Evolutionary conservation across 2,329 filamentous ascomycete species (phyloP).

Genomic region (Diaporthe humulicola): DNA sequence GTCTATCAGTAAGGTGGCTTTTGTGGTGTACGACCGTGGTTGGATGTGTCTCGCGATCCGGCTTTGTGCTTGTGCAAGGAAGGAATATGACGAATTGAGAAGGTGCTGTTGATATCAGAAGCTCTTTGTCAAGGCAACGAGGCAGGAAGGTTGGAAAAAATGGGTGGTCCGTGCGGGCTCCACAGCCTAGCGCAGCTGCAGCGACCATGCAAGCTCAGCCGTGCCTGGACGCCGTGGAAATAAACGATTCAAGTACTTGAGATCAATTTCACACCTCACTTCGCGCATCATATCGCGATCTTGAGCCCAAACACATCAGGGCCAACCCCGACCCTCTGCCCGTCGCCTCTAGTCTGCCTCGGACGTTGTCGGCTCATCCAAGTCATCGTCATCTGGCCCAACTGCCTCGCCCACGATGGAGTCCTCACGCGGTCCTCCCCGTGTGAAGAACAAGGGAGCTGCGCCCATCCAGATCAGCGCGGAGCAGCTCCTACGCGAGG

Average conservation of each 20-base stretch:
- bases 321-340: not conserved
- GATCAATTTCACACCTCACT: slow-evolving; percentile 27
- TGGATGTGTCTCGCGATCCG: not conserved
- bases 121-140: slow-evolving; percentile 23
- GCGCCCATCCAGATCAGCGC: slow-evolving; percentile 93
- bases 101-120: not conserved
- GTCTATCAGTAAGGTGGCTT: not conserved
- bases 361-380: not conserved
- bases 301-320: not conserved
- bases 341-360: not conserved
- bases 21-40: not conserved
- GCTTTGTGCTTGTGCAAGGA: not conserved
- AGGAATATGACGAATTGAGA: not conserved
- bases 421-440: slow-evolving; percentile 87
- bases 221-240: slow-evolving; percentile 25
- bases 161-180: slow-evolving; percentile 22
- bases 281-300: not conserved
- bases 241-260: slow-evolving; percentile 12
- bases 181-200: slow-evolving; percentile 34
- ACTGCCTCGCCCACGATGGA: slow-evolving; percentile 75
- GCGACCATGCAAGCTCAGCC: slow-evolving; percentile 7
- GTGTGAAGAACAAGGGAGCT: slow-evolving; percentile 98
- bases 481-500: slow-evolving; percentile 96
- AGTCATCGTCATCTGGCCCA: not conserved
- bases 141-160: slow-evolving; percentile 4